Conservation (phyloP, 2,329 filamentous ascomycete species). For the Colletotrichum truncatum region DNA sequence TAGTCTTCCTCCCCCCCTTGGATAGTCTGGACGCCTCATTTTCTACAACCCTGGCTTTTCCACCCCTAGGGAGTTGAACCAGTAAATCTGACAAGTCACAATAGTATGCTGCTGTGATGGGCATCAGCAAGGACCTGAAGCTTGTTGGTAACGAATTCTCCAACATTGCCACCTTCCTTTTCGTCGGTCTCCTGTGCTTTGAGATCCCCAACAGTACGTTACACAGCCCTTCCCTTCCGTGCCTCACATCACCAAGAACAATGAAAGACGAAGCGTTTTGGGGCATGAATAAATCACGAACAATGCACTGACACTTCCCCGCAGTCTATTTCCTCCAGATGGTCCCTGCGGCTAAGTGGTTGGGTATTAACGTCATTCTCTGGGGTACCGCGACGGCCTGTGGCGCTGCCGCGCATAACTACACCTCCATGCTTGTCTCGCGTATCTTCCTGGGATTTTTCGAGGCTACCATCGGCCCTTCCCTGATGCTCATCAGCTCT, state of each 20-base stretch:
- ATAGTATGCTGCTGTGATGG: conserved; percentile 74
- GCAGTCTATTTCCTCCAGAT: conserved; percentile 66
- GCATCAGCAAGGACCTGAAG: conserved; percentile 61
- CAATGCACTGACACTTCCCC: not conserved
- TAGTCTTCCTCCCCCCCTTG: conserved; percentile 34
- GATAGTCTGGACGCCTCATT: not conserved
- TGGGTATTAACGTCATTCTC: conserved; percentile 65
- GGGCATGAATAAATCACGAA: not conserved
- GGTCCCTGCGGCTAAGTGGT: conserved; percentile 68
- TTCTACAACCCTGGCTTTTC: not conserved
- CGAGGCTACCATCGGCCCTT: conserved; percentile 68
- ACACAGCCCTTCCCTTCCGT: conserved; percentile 21
- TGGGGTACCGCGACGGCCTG: conserved; percentile 67
- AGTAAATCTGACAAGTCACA: conserved; percentile 6
- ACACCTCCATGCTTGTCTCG: conserved; percentile 60
- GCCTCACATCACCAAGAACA: conserved; percentile 9
- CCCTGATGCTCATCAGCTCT: conserved; percentile 67
- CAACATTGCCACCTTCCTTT: conserved; percentile 69
- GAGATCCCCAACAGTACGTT: conserved; percentile 66
- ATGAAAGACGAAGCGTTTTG: not conserved
- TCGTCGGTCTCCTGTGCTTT: conserved; percentile 67
- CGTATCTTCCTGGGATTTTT: conserved; percentile 69
- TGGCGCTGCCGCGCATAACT: conserved; percentile 62
- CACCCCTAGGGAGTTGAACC: not conserved
- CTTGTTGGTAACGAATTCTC: conserved; percentile 69